Base-by-base conservation (phyloP, 176 grass and related monocot genomes). In the Bonia amplexicaulis region DNA sequence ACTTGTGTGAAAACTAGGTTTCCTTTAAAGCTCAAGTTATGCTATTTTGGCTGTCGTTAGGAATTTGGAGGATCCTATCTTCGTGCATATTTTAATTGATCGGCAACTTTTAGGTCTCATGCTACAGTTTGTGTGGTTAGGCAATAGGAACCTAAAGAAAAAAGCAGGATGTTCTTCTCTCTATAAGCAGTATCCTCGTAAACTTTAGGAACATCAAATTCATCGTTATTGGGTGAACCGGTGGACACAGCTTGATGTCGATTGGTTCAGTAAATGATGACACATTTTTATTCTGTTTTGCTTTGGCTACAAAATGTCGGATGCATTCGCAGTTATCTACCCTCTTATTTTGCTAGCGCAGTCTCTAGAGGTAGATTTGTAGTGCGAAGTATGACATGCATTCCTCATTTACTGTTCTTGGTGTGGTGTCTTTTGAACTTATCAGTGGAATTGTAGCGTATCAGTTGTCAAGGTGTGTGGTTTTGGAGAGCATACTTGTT, bases 171-270 rank as follows among this genome's bases (percentile, higher is more conserved):
- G 12, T 73, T 91, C 66, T 71, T 82, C 84, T 70, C 44, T 62
- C 58, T 44, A 53, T 78, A 78, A 79, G 71, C 57, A 74, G 73
- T 83, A 66, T 80, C 74, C 70, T 85, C 62, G 55, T 93, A 89
- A 91, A 69, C 87, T 90, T 90, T 88, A 91, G 79, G 85, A 49
- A 91, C 71, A 87, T 31, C 20, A 54, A 6, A 16, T 80, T 85
- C 78, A 61, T 84, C 71, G 74, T 96, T 96, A 64, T 96, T 91
- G 89, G 87, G 78, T 93, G 85, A 89, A 90, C 78, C 33, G 11
- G 59, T 91, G 51, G 31, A 82, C 47, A 49, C 61, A 72, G 48
- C 51, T 80, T 74, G 76, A 22, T 84, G 91, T 80, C 40, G 12
- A 29, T 69, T 86, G 79, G 89, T 90, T 96, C 85, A 86, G 81